Base-by-base conservation (phyloP, 257 asterid genomes). In the Ophiorrhiza pumila region DNA sequence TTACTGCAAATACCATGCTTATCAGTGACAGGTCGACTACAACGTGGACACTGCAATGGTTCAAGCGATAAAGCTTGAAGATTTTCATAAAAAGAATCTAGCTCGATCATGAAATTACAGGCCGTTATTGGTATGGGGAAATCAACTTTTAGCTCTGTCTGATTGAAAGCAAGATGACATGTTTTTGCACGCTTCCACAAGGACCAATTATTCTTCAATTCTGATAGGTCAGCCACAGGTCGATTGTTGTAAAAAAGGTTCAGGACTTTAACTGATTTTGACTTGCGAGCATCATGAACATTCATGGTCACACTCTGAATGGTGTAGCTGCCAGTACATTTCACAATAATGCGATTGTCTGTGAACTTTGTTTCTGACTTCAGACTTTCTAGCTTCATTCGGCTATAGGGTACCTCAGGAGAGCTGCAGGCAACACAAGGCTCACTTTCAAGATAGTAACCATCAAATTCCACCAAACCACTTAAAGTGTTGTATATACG, bases 391-490 rank as follows among this genome's bases (percentile, higher is more conserved):
- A 95, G 92, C 89, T 95, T 95, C 96, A 92, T 90, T 87, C 97
- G 88, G 82, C 93, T 90, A 78, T 89, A 95, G 31, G 99, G 98
- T 68, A 89, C 99, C 91, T 95, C 99, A 37, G 98, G 99, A 27
- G 99, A 90, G 86, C 99, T 95, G 87, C 99, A 95, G 76, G 98
- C 96, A 79, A 95, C 99, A 86, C 99, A 95, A 73, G 99, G 99
- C 80, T 95, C 99, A 82, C 99, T 95, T 84, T 95, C 99, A 72
- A 95, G 99, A 87, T 95, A 95, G 85, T 95, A 95, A 65, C 99
- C 99, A 83, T 95, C 99, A 83, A 95, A 95, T 81, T 95, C 99
- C 80, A 95, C 99, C 92, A 95, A 86, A 68, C 98, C 94, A 83
- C 96, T 92, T 85, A 95, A 79, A 20, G 99, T 95, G 84, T 89